A percentile compares a stretch with the other conserved stretches of the same genome.
phyloP scores from a whole-genome alignment of 768 basidiomycete species.

The Russula vinacea region DNA sequence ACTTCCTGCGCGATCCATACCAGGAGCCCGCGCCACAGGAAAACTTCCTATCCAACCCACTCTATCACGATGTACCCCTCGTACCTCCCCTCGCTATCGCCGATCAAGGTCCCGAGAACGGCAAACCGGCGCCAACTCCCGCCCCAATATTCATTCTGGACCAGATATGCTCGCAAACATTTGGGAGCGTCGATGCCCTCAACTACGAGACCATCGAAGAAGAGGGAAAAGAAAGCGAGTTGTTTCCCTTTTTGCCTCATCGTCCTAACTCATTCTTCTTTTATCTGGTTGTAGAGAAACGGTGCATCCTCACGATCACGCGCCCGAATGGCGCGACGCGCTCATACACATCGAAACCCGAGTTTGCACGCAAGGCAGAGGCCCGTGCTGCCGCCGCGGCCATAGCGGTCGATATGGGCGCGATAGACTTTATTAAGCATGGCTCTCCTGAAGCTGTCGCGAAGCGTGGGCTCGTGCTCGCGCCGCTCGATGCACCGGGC shows the following conservation, averaged over 20 bases:
- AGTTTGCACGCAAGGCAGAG: slow-evolving; percentile 47
- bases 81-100: slow-evolving; percentile 3
- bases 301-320: slow-evolving; percentile 60
- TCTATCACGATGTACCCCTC: slow-evolving; percentile 18
- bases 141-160: slow-evolving; percentile 29
- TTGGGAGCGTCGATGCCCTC: slow-evolving; percentile 31
- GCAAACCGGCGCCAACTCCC: slow-evolving; percentile 2
- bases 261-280: not conserved
- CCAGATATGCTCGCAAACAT: slow-evolving; percentile 33
- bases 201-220: slow-evolving; percentile 31
- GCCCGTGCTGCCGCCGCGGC: slow-evolving; percentile 53
- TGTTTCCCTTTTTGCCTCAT: not conserved
- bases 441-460: slow-evolving; percentile 43
- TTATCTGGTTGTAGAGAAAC: slow-evolving; percentile 47
- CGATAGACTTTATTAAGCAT: slow-evolving; percentile 52
- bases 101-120: slow-evolving; percentile 10
- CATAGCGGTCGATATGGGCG: slow-evolving; percentile 58
- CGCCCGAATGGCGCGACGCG: slow-evolving; percentile 51
- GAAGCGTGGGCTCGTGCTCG: slow-evolving; percentile 38
- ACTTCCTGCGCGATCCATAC: slow-evolving; percentile 21
- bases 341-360: slow-evolving; percentile 51
- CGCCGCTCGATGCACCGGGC: slow-evolving; percentile 33
- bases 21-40: slow-evolving; percentile 17
- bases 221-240: slow-evolving; percentile 24
- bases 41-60: slow-evolving; percentile 20